Percentiles rank a stretch among this genome's conserved stretches.
phyloP scores from a whole-genome alignment of 1,284 basidiomycete species.

The Irpex rosettiformis region DNA sequence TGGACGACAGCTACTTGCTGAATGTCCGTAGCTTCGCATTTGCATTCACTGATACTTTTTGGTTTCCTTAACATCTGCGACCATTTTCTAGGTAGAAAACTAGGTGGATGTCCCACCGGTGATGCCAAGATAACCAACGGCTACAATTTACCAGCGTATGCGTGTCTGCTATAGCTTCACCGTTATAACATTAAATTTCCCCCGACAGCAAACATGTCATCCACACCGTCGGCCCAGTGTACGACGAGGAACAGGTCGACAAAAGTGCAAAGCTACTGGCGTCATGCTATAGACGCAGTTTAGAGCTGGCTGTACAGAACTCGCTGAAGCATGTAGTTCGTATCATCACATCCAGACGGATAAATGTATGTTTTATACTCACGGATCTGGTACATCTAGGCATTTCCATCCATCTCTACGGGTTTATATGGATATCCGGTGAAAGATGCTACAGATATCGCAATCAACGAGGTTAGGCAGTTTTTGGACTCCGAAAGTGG shows the following conservation, averaged over 20 bases:
- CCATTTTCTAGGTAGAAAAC: constrained; percentile 44
- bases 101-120: constrained; percentile 81
- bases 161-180: not conserved
- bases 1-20: constrained; percentile 65
- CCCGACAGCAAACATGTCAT: constrained; percentile 65
- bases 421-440: constrained; percentile 82
- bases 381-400: constrained; percentile 37
- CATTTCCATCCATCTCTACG: constrained; percentile 79
- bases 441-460: constrained; percentile 65
- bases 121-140: constrained; percentile 81
- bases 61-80: not conserved
- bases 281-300: constrained; percentile 70
- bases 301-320: constrained; percentile 61
- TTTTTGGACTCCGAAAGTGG: constrained; percentile 55
- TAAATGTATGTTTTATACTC: too few relatives aligned
- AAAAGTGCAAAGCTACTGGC: constrained; percentile 54
- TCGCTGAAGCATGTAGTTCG: constrained; percentile 65
- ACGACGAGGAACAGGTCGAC: constrained; percentile 40
- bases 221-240: constrained; percentile 90
- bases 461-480: constrained; percentile 54
- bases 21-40: constrained; percentile 51
- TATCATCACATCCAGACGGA: not conserved
- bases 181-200: not conserved
- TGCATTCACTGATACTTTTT: not conserved
- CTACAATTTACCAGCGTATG: constrained; percentile 68